Conservation (phyloP, 495 filamentous ascomycete species). For the Amniculicola lignicola region DNA sequence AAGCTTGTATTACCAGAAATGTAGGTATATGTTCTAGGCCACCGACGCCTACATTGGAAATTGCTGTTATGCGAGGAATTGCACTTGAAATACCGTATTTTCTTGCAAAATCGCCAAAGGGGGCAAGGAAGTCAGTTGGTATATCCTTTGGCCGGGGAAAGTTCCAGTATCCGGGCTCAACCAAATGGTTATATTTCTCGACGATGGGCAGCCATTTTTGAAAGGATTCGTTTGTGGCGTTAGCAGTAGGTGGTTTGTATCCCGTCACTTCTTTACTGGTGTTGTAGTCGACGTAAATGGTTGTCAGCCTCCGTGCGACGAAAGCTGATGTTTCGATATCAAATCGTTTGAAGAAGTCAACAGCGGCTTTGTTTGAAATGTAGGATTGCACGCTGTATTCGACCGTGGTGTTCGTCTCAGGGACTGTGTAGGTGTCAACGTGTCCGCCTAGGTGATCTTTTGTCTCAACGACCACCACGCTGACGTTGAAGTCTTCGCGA, state of each 20-base stretch:
- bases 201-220: conserved; percentile 1
- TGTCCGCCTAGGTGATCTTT: conserved; percentile 49
- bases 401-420: conserved; percentile 11
- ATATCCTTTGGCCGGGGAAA: conserved; percentile 11
- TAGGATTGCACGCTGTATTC: conserved; percentile 26
- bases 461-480: conserved; percentile 48
- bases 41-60: conserved; percentile 16
- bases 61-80: not conserved
- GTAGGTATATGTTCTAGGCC: conserved; percentile 11
- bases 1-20: conserved; percentile 7
- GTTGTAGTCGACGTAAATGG: conserved; percentile 13
- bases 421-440: conserved; percentile 44
- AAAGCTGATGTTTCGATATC: not conserved
- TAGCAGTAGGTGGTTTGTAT: conserved; percentile 4
- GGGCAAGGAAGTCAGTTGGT: conserved; percentile 10
- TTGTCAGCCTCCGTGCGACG: not conserved
- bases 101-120: conserved; percentile 19
- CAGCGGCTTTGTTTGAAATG: conserved; percentile 6
- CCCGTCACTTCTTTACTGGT: conserved; percentile 2
- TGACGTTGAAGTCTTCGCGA: conserved; percentile 40
- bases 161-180: conserved; percentile 22
- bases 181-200: conserved; percentile 10
- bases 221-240: conserved; percentile 4
- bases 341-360: conserved; percentile 16
- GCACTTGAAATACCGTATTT: not conserved